Evolutionary conservation across 139 green algal genomes (phyloP), one percentile per base, ranked within the genome.

Genomic region (Astrephomene gubernaculifera): DNA sequence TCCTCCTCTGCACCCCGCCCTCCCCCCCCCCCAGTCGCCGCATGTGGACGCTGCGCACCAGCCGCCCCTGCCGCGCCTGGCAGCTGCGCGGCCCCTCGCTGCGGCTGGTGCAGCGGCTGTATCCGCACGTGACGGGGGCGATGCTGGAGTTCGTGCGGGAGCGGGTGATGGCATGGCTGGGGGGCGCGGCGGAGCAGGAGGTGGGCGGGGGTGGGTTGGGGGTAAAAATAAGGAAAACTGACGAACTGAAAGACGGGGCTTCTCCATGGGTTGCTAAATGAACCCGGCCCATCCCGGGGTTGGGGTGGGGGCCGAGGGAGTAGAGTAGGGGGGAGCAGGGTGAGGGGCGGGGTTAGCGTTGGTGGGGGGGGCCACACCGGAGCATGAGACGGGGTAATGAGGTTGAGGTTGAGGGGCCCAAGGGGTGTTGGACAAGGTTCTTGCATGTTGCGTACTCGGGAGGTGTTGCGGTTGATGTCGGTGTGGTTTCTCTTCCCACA

Each of bases 31-130:
- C 0, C 60, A 83, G 76, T 19, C 14, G 14, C 31, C 76, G 76
- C 39, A 63, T 83, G 60, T 83, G 76, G 76, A 83, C 60, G 14
- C 5, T 83, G 5, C 60, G 41, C n/a, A 83, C 76, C 39, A n/a
- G 72, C 60, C 76, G 76, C 4, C 76, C 76, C 39, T 83, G 76
- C 57, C 76, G 76, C 41, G 44, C 61, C 35, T 83, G 76, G 76
- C 60, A 73, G 35, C 76, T 83, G n/a, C 76, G 76, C 17, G 76
- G 44, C 39, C 29, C 60, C 76, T 9, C 60, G 1, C 76, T 83
- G 76, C 57, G 57, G 12, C 39, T 60, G 41, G 57, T 27, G 33
- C 76, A 64, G 38, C 54, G 43, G 14, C 61, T 83, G 14, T 83
- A 83, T 43, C 76, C 76, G 5, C 0, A 31, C 29, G 1, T 49